Base-by-base conservation (phyloP, 306 rosid species). In the Begonia masoniana region DNA sequence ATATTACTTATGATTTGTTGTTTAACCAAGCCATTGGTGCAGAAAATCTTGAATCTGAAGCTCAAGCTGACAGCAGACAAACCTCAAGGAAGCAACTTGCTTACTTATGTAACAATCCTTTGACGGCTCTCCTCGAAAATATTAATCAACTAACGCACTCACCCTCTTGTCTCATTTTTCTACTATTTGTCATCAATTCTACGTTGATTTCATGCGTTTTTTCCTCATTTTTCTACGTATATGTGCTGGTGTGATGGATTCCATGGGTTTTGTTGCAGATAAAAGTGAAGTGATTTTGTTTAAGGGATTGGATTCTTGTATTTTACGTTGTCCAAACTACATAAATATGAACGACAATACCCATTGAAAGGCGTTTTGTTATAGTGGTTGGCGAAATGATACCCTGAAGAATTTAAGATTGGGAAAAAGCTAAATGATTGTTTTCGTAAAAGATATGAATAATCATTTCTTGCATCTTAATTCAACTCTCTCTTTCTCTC, bases 381-480 rank as follows among this genome's bases (percentile, higher is more conserved):
- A 49, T 59, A 15, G 3, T 15, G 47, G 41, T 17, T 31, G 52
- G 41, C 52, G 11, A 55, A 52, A 51, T 57, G 62, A 68, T 51
- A 13, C 56, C 55, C 45, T 17, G 8, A 63, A 46, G 62, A 43
- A 53, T 52, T 10, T 50, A 13, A 10, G 10, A 56, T 31, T 7
- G 39, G 62, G 63, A 64, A 60, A 56, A 54, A 50, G 54, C 21
- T 71, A 55, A n/a, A 70, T 70, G 75, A 71, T 71, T 57, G 24
- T 7, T n/a, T n/a, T 45, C 7, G 13, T 11, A 45, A 56, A 65
- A 64, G 67, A 26, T 16, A 65, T 50, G 5, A 9, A 15, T 17
- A n/a, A 43, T 65, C 52, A 51, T 65, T 56, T 65, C 67, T 13
- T 52, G 57, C 50, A n/a, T n/a, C n/a, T n/a, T n/a, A n/a, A n/a